A percentile compares a stretch with the other conserved stretches of the same genome.
Evolutionary conservation across 306 rosid species (phyloP).

Genomic region (Lathyrus tuberosus): DNA sequence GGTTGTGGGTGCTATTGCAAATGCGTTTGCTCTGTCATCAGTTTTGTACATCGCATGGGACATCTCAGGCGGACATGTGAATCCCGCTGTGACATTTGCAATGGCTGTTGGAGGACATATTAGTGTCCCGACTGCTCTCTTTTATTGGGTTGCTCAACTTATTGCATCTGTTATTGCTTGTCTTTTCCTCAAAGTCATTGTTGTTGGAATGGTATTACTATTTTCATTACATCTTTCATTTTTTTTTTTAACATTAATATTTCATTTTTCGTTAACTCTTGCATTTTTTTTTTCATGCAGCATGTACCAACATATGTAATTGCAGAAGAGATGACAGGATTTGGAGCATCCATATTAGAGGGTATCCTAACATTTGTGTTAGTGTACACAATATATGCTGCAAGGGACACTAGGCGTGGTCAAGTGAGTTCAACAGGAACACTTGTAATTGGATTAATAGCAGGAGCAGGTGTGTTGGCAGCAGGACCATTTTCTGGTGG

Average conservation of each 20-base stretch:
- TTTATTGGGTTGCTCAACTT: constrained; percentile 77
- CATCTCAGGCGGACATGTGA: constrained; percentile 83
- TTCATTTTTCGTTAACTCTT: background rate
- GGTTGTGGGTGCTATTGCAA: constrained; percentile 59
- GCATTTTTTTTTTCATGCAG: constrained; percentile 39
- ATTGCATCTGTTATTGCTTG: constrained; percentile 81
- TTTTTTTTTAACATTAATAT: background rate
- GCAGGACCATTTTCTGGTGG: constrained; percentile 89
- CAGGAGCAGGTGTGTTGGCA: constrained; percentile 71
- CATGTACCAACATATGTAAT: constrained; percentile 65
- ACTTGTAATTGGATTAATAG: constrained; percentile 62
- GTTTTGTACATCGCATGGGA: constrained; percentile 60
- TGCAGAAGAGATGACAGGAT: constrained; percentile 87
- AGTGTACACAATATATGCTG: constrained; percentile 76
- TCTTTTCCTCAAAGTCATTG: constrained; percentile 62
- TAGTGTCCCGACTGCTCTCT: constrained; percentile 71
- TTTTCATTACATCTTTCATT: background rate
- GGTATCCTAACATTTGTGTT: constrained; percentile 69
- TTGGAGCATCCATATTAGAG: constrained; percentile 87
- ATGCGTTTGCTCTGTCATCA: constrained; percentile 60
- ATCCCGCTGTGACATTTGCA: constrained; percentile 84
- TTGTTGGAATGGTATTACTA: constrained; percentile 67
- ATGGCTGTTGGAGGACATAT: constrained; percentile 84
- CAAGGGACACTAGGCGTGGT: constrained; percentile 69
- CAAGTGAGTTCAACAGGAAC: constrained; percentile 55